phyloP scores from a whole-genome alignment of 129 eudicot species.

The Deinandra increscens region DNA sequence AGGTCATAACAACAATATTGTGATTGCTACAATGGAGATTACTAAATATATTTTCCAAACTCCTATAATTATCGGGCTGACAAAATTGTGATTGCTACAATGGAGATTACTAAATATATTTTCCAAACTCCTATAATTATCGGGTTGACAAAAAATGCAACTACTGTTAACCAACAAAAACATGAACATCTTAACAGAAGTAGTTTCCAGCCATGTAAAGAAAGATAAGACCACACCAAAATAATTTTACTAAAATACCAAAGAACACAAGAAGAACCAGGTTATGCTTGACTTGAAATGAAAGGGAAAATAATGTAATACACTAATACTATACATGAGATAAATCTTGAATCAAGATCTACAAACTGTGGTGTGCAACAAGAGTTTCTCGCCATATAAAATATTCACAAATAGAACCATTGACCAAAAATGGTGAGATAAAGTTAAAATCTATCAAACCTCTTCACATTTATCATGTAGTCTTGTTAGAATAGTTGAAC shows the following conservation, averaged over 20 bases:
- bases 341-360: background rate
- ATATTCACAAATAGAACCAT: background rate
- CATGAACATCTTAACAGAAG: background rate
- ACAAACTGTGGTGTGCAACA: background rate
- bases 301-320: background rate
- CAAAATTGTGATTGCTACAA: background rate
- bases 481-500: background rate
- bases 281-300: background rate
- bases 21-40: background rate
- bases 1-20: background rate
- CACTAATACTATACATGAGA: background rate
- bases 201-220: background rate
- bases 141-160: background rate
- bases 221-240: background rate
- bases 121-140: background rate
- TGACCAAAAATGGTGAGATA: background rate
- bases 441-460: background rate
- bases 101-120: background rate
- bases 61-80: background rate
- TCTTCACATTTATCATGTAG: background rate
- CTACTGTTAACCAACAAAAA: background rate
- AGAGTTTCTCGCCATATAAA: background rate
- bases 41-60: background rate
- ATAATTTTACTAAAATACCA: background rate
- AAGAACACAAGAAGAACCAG: background rate